Conservation (phyloP, 371 early-diverging fungal species). For the Mucor sp. region DNA sequence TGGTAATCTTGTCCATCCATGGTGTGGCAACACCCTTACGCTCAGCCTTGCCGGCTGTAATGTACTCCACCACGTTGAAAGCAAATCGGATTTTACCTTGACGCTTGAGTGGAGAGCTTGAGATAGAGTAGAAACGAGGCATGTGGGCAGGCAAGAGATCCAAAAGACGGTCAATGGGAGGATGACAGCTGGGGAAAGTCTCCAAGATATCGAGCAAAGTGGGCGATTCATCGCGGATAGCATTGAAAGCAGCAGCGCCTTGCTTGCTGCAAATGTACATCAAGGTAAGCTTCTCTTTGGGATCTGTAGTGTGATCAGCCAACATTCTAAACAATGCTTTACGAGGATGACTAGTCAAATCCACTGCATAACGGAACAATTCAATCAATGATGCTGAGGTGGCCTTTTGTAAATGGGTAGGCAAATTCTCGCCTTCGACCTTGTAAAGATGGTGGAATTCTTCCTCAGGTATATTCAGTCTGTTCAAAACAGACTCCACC, state of each 20-base stretch:
- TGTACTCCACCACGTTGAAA: constrained; percentile 86
- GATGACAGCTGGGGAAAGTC: constrained; percentile 74
- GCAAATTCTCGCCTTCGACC: constrained; percentile 56
- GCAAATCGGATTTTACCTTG: constrained; percentile 66
- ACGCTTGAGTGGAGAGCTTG: constrained; percentile 63
- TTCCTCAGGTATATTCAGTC: constrained; percentile 43
- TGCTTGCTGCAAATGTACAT: constrained; percentile 82
- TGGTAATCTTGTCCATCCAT: constrained; percentile 71
- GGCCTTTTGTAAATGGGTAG: constrained; percentile 63
- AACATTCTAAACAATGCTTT: constrained; percentile 82
- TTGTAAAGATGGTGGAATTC: constrained; percentile 37
- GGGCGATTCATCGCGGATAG: constrained; percentile 66
- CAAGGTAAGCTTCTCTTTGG: constrained; percentile 68
- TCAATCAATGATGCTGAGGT: constrained; percentile 54
- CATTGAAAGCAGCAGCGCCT: constrained; percentile 68
- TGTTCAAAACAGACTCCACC: constrained; percentile 55
- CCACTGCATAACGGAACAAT: constrained; percentile 71
- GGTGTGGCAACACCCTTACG: constrained; percentile 82
- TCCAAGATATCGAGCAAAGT: constrained; percentile 76
- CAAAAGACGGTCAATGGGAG: constrained; percentile 68
- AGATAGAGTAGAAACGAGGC: constrained; percentile 89
- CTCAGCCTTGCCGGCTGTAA: constrained; percentile 40
- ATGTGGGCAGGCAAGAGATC: constrained; percentile 77
- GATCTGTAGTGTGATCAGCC: constrained; percentile 73
- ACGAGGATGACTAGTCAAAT: constrained; percentile 71